A percentile compares a stretch with the other conserved stretches of the same genome.
phyloP scores from a whole-genome alignment of 2,329 filamentous ascomycete genomes.

The Claviceps arundinis region DNA sequence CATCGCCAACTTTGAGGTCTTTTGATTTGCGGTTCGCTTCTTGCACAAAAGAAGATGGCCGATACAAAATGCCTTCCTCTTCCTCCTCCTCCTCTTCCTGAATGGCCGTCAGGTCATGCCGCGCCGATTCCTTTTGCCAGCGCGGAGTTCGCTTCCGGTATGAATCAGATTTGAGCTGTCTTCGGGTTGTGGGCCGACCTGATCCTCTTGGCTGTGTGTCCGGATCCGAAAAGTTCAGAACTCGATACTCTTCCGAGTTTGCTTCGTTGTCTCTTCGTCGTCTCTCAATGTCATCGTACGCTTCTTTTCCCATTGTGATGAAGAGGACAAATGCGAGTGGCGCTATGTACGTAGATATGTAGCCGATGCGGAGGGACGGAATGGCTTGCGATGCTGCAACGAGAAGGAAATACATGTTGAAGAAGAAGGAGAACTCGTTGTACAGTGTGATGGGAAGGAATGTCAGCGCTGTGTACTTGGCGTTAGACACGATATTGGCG shows the following conservation, averaged over 20 bases:
- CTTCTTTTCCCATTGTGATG: constrained; percentile 92
- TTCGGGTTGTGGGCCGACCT: constrained; percentile 20
- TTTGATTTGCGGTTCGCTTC: constrained; percentile 72
- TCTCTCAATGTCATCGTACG: constrained; percentile 80
- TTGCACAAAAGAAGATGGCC: constrained; percentile 37
- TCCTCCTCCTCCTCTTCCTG: constrained; percentile 61
- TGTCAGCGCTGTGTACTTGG: constrained; percentile 91
- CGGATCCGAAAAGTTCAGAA: constrained; percentile 57
- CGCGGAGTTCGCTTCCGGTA: constrained; percentile 16
- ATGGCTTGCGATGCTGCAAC: constrained; percentile 91
- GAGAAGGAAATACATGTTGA: constrained; percentile 97
- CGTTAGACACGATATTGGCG: constrained; percentile 85
- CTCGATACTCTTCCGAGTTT: constrained; percentile 78
- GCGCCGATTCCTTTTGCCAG: constrained; percentile 16
- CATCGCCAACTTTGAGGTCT: constrained; percentile 85
- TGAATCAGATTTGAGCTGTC: constrained; percentile 30
- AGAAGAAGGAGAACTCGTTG: constrained; percentile 99
- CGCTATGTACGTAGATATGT: constrained; percentile 86
- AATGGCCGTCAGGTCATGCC: constrained; percentile 44
- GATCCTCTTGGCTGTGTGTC: constrained; percentile 23
- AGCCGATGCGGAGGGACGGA: constrained; percentile 79
- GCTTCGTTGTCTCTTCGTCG: constrained; percentile 82
- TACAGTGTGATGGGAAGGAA: constrained; percentile 92
- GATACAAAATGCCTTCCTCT: constrained; percentile 29
- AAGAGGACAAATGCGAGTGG: constrained; percentile 82